Conservation (phyloP, 371 early-diverging fungal genomes). For the Zychaea mexicana region DNA sequence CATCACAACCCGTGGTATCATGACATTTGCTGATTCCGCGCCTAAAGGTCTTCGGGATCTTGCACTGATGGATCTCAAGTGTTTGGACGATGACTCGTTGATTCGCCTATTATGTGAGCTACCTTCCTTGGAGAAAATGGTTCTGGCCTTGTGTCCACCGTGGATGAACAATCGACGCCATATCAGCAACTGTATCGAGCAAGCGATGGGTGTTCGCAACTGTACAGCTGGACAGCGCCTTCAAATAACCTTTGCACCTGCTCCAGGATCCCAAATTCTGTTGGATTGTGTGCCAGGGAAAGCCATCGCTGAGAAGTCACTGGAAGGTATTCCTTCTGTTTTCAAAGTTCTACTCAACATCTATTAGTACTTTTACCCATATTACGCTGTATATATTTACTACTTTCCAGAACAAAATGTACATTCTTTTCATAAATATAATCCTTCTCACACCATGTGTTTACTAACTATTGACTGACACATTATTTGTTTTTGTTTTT, state of each 20-base stretch:
- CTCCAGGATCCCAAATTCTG: background rate
- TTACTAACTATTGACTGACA: no score
- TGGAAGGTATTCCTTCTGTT: background rate
- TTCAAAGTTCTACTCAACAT: slow-evolving; percentile 1
- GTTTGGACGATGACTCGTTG: background rate
- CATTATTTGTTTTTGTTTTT: no score
- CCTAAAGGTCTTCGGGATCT: background rate
- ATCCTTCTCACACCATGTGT: no score
- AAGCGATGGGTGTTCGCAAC: background rate
- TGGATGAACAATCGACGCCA: slow-evolving; percentile 3
- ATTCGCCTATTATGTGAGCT: background rate
- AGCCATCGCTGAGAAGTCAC: background rate
- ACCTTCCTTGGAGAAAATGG: background rate
- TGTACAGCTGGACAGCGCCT: background rate
- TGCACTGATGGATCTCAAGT: slow-evolving; percentile 1
- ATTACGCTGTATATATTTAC: no score
- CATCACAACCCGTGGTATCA: background rate
- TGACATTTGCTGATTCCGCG: background rate
- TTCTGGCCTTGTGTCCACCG: background rate
- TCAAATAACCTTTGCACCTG: background rate
- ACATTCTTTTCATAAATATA: no score
- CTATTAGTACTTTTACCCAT: no score
- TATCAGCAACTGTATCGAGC: background rate
- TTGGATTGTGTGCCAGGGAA: background rate
- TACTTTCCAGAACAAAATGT: no score